Percentiles rank a stretch among this genome's conserved stretches.
phyloP scores from a whole-genome alignment of 2,329 filamentous ascomycete species.

The Talaromyces pinophilus region DNA sequence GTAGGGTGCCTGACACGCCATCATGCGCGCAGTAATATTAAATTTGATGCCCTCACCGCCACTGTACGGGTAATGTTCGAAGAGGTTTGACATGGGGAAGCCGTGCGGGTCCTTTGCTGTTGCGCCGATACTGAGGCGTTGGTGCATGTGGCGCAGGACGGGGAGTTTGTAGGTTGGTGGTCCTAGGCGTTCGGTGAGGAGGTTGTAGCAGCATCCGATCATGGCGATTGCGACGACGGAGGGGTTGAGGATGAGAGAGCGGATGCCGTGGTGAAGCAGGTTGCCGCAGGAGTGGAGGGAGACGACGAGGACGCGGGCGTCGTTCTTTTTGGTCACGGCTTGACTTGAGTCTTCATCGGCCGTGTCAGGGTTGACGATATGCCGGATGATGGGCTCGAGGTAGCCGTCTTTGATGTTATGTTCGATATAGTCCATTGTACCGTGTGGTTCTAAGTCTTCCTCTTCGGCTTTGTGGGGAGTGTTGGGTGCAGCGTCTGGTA shows the following conservation, averaged over 20 bases:
- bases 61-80: conserved; percentile 59
- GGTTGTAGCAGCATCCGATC: conserved; percentile 97
- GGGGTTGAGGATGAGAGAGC: conserved; percentile 80
- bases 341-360: background rate
- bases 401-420: conserved; percentile 48
- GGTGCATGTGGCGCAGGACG: conserved; percentile 71
- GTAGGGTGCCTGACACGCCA: conserved; percentile 91
- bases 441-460: conserved; percentile 28
- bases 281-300: conserved; percentile 98
- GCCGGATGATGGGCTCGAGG: conserved; percentile 42
- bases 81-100: conserved; percentile 82
- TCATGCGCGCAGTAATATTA: conserved; percentile 96
- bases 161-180: conserved; percentile 85
- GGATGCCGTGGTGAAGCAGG: conserved; percentile 89
- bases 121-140: conserved; percentile 67
- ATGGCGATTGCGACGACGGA: conserved; percentile 88
- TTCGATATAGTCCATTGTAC: conserved; percentile 47
- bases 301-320: conserved; percentile 70
- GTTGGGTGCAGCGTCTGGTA: conserved; percentile 16
- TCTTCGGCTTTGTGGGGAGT: conserved; percentile 23
- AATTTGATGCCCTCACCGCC: conserved; percentile 68
- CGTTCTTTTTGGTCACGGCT: conserved; percentile 16
- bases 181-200: conserved; percentile 85
- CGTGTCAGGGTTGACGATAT: conserved; percentile 33
- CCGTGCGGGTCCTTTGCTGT: conserved; percentile 81